Evolutionary conservation across 2,329 filamentous ascomycete genomes (phyloP).

Genomic region (Westerdykella ornata): DNA sequence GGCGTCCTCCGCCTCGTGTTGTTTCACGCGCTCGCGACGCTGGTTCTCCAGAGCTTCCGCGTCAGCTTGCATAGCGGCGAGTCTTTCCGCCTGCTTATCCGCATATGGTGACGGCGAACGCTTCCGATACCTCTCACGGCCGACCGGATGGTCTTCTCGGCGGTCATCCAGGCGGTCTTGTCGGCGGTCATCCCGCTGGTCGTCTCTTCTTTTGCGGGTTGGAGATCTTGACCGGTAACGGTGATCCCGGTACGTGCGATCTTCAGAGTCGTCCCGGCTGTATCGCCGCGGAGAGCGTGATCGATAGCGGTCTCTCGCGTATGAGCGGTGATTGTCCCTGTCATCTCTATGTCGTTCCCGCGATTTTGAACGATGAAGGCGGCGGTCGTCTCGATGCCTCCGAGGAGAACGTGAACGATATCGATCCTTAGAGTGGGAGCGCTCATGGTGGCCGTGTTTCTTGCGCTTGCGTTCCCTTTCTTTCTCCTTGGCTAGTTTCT

Average conservation of each 20-base stretch:
- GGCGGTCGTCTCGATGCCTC: slow-evolving; percentile 16
- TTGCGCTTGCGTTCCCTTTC: slow-evolving; percentile 46
- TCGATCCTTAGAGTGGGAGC: slow-evolving; percentile 14
- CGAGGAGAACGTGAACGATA: slow-evolving; percentile 32
- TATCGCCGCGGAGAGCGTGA: slow-evolving; percentile 19
- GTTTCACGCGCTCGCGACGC: slow-evolving; percentile 28
- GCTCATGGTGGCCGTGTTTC: slow-evolving; percentile 18
- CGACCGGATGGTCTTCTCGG: no score
- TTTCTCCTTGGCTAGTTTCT: slow-evolving; percentile 34
- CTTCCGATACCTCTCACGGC: not conserved
- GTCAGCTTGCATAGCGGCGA: slow-evolving; percentile 32
- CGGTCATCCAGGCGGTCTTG: not conserved
- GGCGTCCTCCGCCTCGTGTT: slow-evolving; percentile 27
- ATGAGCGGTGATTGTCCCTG: slow-evolving; percentile 16
- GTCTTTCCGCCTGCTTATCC: slow-evolving; percentile 19
- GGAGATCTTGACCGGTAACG: slow-evolving; percentile 2
- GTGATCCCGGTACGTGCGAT: not conserved
- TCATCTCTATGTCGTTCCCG: slow-evolving; percentile 5
- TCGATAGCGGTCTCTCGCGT: slow-evolving; percentile 18
- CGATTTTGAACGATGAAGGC: slow-evolving; percentile 18
- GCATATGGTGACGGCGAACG: slow-evolving; percentile 7
- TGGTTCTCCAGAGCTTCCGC: slow-evolving; percentile 28
- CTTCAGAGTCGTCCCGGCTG: slow-evolving; percentile 1
- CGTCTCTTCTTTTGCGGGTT: not conserved
- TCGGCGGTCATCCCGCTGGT: slow-evolving; percentile 1